phyloP scores from a whole-genome alignment of 2,329 filamentous ascomycete species.

The Chaetomiaceae sp. region DNA sequence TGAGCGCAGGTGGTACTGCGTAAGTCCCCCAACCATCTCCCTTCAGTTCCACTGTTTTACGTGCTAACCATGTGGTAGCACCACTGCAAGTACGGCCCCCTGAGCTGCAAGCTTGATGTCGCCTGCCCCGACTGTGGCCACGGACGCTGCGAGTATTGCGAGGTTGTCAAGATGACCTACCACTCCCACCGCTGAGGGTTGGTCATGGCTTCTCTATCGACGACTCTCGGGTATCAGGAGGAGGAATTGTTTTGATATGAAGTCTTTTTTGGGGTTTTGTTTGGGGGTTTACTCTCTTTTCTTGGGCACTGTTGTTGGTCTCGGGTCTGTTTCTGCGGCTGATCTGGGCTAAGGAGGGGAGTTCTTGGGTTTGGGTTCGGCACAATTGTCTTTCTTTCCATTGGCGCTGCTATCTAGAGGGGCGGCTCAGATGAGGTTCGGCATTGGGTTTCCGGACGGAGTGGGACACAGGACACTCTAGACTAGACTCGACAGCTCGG shows the following conservation, averaged over 20 bases:
- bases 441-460: background rate
- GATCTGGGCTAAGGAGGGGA: background rate
- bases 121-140: slow-evolving; percentile 12
- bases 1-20: slow-evolving; percentile 14
- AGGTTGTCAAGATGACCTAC: background rate
- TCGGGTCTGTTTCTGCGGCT: background rate
- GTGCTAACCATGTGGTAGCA: slow-evolving; percentile 4
- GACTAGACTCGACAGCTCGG: background rate
- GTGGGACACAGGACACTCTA: background rate
- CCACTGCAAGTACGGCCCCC: slow-evolving; percentile 9
- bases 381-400: background rate
- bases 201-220: background rate
- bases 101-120: background rate
- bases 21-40: background rate
- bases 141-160: slow-evolving; percentile 1
- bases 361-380: background rate
- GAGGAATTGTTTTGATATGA: background rate
- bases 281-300: background rate
- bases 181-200: background rate
- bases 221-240: too few relatives aligned
- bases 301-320: background rate
- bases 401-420: background rate
- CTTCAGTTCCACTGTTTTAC: background rate
- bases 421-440: background rate
- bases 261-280: background rate